Conservation (phyloP, 345 rosid species). For the Cardamine resedifolia region DNA sequence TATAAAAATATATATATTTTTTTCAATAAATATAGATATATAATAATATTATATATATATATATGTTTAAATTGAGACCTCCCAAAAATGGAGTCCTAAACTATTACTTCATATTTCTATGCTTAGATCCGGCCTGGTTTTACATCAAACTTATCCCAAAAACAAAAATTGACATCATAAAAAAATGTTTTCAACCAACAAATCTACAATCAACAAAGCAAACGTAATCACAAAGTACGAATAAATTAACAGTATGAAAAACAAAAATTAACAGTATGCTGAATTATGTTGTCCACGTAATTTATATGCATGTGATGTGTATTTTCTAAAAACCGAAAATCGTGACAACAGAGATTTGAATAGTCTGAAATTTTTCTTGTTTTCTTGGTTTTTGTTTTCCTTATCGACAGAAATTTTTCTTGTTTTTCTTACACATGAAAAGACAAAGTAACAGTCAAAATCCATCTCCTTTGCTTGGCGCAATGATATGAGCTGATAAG, state of each 20-base stretch:
- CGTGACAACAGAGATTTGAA: not conserved
- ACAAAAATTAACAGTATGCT: too few species aligned
- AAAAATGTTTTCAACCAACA: not conserved
- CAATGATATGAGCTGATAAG: not conserved
- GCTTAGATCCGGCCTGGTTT: too few species aligned
- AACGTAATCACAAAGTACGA: not conserved
- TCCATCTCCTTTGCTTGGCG: not conserved
- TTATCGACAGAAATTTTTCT: not conserved
- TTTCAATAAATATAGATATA: too few species aligned
- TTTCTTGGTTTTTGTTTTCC: too few species aligned
- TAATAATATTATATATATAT: too few species aligned
- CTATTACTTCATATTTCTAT: too few species aligned
- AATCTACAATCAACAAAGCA: not conserved
- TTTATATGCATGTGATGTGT: not conserved
- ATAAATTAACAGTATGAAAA: not conserved
- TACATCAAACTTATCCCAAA: not conserved
- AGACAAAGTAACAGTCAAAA: slow-evolving; percentile 17
- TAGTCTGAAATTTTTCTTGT: not conserved
- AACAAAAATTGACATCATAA: not conserved
- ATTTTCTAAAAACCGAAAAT: not conserved
- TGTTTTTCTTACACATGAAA: not conserved
- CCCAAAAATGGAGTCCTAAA: too few species aligned
- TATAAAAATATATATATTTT: too few species aligned
- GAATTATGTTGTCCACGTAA: not conserved
- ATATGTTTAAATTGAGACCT: too few species aligned